Base-by-base conservation (phyloP, 208 protist species). In the Leishmania major region DNA sequence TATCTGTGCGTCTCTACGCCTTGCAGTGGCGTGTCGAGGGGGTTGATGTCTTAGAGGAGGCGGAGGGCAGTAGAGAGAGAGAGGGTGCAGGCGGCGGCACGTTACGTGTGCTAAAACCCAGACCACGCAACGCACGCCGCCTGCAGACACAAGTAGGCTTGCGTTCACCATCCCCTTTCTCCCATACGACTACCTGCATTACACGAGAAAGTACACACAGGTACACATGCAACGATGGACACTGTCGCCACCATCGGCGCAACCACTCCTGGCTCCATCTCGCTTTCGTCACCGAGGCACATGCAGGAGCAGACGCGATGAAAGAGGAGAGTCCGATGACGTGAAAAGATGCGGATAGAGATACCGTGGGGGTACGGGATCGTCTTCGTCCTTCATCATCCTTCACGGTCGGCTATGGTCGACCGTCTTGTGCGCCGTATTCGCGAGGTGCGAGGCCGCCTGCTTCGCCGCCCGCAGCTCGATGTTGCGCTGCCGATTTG, bases 401-500 rank as follows among this genome's bases (percentile, higher is more conserved):
- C 35, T 45, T 78, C 75, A 78, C 31, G 57, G 40, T 28, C 11
- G 53, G 15, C 57, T 69, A 37, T 31, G 75, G 53, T 40, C 75
- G 53, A 51, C 75, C 28, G 37, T 64, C 51, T 81, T 85, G 77
- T 75, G 82, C 62, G 76, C 75, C 6, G 81, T 81, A 83, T 89
- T 91, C 7, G 73, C 82, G 35, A 76, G 59, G 69, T 90, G 85
- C 17, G 87, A 89, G n/a, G 89, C 89, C 28, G 76, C 67, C 74
- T 92, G 88, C 80, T 93, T 93, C 31, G 90, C 88, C 59, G 90
- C 82, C 10, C 87, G 82, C 40, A 84, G 47, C 47, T 83, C 82
- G 57, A 96, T 86, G 67, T 95, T 96, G 64, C 86, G 75, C 71
- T 89, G 86, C 11, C 93, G 79, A 72, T 95, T 95, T 45, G 84